A percentile compares a stretch with the other conserved stretches of the same genome.
Conservation (phyloP, 2,329 filamentous ascomycete species). For the Aschersonia sp. region DNA sequence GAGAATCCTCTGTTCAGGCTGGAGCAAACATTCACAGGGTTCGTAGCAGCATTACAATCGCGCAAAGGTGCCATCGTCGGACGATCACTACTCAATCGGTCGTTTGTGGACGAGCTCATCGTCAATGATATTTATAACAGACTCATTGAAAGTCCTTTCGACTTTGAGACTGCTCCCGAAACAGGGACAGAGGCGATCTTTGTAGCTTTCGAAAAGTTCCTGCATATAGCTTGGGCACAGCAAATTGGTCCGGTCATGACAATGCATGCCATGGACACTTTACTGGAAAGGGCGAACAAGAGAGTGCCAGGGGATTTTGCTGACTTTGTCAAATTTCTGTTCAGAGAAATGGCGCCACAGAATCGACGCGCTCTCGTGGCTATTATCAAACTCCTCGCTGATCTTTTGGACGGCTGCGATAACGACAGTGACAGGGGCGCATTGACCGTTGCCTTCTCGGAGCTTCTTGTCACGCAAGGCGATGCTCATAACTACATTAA, state of each 20-base stretch:
- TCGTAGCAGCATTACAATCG: slow-evolving; percentile 67
- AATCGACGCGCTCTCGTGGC: slow-evolving; percentile 67
- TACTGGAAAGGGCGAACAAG: slow-evolving; percentile 56
- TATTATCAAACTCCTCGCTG: slow-evolving; percentile 72
- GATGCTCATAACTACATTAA: slow-evolving; percentile 76
- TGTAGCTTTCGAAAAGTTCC: slow-evolving; percentile 84
- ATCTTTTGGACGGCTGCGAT: slow-evolving; percentile 75
- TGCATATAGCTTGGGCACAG: slow-evolving; percentile 76
- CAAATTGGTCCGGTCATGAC: slow-evolving; percentile 78
- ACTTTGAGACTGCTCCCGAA: slow-evolving; percentile 61
- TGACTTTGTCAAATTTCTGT: slow-evolving; percentile 51
- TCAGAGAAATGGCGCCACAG: slow-evolving; percentile 53
- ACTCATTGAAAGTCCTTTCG: slow-evolving; percentile 69
- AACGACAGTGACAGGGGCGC: slow-evolving; percentile 86
- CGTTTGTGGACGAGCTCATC: slow-evolving; percentile 57
- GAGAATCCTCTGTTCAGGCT: slow-evolving; percentile 57
- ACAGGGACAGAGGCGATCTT: slow-evolving; percentile 74
- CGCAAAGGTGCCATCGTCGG: slow-evolving; percentile 81
- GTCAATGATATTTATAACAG: slow-evolving; percentile 88
- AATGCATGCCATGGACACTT: slow-evolving; percentile 50
- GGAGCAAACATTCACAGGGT: slow-evolving; percentile 75
- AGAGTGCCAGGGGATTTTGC: slow-evolving; percentile 60
- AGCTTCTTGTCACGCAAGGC: slow-evolving; percentile 66
- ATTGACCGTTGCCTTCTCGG: slow-evolving; percentile 76
- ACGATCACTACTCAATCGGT: slow-evolving; percentile 56